Evolutionary conservation across 495 filamentous ascomycete genomes (phyloP), one percentile per base, ranked within the genome.

Genomic region (Extremus antarcticus): DNA sequence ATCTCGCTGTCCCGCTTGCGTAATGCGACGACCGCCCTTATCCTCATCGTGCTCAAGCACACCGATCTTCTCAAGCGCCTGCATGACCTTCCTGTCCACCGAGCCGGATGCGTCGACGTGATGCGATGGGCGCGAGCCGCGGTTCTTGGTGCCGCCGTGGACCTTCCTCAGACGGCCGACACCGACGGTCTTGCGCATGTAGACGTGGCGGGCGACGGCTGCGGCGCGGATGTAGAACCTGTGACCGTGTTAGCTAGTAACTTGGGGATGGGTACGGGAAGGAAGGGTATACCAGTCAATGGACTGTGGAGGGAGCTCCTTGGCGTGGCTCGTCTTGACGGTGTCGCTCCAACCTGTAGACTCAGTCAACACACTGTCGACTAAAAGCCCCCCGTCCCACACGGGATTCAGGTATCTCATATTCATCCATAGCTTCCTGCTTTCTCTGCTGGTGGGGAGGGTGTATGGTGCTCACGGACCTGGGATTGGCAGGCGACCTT

Each of bases 101-200:
- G 80, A 82, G 67, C 92, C 92, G 67, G 81, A 86, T 71, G 90
- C 92, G 71, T 96, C 86, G 69, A 95, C 89, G 81, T 98, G 92
- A 75, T 96, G 86, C 50, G 81, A 84, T 65, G 92, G 92, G 64
- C 88, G 81, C 63, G 81, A 80, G 63, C 92, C 92, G 68, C 92
- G 90, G 83, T 98, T 98, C 83, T 95, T 95, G 76, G 85, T 84
- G 60, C 78, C 86, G 69, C 92, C 92, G 78, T 98, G 92, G 56
- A 87, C 87, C 75, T 91, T 92, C 68, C 84, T 82, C 63, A 95
- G 78, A 65, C 90, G 87, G 70, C 87, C 87, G 57, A 98, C 90
- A 78, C 92, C 92, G 69, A 98, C 90, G 67, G 90, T 95, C 80
- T 97, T 97, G 74, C 92, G 84, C 73, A 98, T 82, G 79, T 98